These are phyloP conservation scores for Amaranthus hypochondriacus DNA, from an alignment of 148 eudicot species.

Conservation along the genomic window DNA sequence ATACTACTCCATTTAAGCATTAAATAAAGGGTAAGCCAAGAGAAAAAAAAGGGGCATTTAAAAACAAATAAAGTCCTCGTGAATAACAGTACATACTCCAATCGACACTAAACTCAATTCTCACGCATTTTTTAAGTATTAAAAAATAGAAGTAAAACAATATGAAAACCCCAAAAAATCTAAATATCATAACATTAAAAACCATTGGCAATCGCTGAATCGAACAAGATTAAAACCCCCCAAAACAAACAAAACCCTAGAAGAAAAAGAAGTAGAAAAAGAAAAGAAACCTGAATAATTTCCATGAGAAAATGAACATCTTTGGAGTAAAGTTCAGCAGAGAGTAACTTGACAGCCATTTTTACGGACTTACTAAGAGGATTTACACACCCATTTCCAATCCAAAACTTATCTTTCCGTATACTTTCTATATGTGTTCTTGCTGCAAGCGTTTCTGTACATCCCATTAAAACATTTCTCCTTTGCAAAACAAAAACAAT, in stretches of 20 bases:
- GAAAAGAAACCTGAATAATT: constrained; percentile 51
- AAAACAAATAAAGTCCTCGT: too few relatives aligned
- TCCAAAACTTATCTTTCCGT: constrained; percentile 41
- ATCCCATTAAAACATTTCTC: background rate
- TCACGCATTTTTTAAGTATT: too few relatives aligned
- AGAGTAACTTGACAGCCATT: constrained; percentile 51
- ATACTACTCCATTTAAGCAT: too few relatives aligned
- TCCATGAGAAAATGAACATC: constrained; percentile 71
- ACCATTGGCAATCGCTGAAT: too few relatives aligned
- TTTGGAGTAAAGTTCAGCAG: constrained; percentile 58
- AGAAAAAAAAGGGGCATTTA: too few relatives aligned
- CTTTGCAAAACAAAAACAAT: background rate
- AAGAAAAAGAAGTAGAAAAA: background rate
- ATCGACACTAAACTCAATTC: too few relatives aligned
- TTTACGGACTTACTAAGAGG: constrained; percentile 35
- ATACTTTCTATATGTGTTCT: constrained; percentile 53
- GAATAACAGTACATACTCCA: too few relatives aligned
- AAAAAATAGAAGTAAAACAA: too few relatives aligned
- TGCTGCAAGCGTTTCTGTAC: constrained; percentile 14
- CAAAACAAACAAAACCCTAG: background rate
- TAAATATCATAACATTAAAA: too few relatives aligned
- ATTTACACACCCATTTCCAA: constrained; percentile 39
- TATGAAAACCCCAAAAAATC: too few relatives aligned
- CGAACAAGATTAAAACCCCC: too few relatives aligned
- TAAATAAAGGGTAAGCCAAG: too few relatives aligned